Conservation (phyloP, 1,284 basidiomycete species). For the Gymnopus androsaceus region DNA sequence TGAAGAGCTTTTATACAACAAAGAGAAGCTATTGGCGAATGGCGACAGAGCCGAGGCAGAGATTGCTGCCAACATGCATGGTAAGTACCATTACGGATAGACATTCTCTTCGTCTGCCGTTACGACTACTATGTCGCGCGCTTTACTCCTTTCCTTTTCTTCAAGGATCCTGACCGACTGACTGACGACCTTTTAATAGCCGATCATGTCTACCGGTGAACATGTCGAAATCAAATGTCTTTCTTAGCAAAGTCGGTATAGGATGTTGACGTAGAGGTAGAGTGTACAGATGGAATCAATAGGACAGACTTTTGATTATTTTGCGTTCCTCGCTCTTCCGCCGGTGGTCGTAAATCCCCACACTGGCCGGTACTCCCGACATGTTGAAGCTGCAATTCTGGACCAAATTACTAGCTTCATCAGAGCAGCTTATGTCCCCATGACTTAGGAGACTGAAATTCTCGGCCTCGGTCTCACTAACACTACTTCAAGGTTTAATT, state of each 20-base stretch:
- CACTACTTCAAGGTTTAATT: no score
- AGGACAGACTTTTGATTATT: no score
- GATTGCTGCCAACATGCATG: slow-evolving; percentile 90
- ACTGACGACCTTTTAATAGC: slow-evolving; percentile 42
- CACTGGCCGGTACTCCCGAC: no score
- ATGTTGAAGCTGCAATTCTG: no score
- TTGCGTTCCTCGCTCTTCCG: no score
- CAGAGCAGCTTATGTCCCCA: no score
- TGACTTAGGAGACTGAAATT: no score
- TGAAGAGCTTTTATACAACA: slow-evolving; percentile 98
- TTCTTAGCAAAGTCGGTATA: not conserved
- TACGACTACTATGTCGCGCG: not conserved
- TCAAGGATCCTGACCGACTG: not conserved
- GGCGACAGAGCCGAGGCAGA: slow-evolving; percentile 97
- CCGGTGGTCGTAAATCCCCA: no score
- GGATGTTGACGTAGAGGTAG: not conserved
- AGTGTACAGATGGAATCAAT: no score
- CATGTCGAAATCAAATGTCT: not conserved
- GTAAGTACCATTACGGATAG: slow-evolving; percentile 47
- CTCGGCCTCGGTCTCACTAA: no score
- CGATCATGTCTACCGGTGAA: slow-evolving; percentile 66
- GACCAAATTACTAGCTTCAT: no score
- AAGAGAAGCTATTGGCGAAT: slow-evolving; percentile 94
- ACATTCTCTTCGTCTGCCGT: not conserved
- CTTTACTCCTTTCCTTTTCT: not conserved